Conservation (phyloP, 164 flowering plant genomes). For the Saururus chinensis region DNA sequence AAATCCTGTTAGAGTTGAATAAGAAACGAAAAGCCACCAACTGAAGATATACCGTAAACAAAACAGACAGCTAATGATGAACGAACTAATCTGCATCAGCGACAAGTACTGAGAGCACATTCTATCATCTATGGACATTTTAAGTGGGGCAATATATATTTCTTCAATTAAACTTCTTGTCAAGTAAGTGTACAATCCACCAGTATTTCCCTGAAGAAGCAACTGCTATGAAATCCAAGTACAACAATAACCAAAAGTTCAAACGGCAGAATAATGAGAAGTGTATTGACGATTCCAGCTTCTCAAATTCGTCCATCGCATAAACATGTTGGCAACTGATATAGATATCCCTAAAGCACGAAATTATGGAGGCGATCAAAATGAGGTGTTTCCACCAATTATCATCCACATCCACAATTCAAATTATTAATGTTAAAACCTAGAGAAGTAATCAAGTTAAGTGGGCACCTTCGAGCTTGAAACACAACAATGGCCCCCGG, state of each 20-base stretch:
- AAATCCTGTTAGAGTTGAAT: too few species aligned
- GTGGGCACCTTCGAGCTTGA: constrained; percentile 24
- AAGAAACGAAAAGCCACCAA: too few species aligned
- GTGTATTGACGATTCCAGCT: constrained; percentile 27
- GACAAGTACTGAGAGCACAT: too few species aligned
- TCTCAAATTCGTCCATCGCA: constrained; percentile 23
- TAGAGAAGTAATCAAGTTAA: constrained; percentile 12
- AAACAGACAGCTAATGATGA: too few species aligned
- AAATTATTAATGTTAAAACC: constrained; percentile 6
- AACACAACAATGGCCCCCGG: constrained; percentile 7
- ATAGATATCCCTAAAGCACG: constrained; percentile 12
- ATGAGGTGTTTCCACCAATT: constrained; percentile 5
- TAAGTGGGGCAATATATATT: constrained; percentile 9
- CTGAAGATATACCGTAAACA: too few species aligned
- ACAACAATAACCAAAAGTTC: constrained; percentile 11
- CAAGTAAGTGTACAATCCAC: constrained; percentile 19
- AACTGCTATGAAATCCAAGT: constrained; percentile 4
- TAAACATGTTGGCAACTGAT: constrained; percentile 13
- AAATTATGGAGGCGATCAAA: constrained; percentile 10
- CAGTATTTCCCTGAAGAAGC: constrained; percentile 3
- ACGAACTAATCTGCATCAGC: too few species aligned
- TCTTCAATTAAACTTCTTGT: constrained; percentile 7
- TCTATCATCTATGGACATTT: too few species aligned
- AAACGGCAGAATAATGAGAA: constrained; percentile 11
- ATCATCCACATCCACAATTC: constrained; percentile 6